Evolutionary conservation across 164 flowering plant genomes (phyloP), one percentile per base, ranked within the genome.

Genomic region (Magnolia kwangsiensis): DNA sequence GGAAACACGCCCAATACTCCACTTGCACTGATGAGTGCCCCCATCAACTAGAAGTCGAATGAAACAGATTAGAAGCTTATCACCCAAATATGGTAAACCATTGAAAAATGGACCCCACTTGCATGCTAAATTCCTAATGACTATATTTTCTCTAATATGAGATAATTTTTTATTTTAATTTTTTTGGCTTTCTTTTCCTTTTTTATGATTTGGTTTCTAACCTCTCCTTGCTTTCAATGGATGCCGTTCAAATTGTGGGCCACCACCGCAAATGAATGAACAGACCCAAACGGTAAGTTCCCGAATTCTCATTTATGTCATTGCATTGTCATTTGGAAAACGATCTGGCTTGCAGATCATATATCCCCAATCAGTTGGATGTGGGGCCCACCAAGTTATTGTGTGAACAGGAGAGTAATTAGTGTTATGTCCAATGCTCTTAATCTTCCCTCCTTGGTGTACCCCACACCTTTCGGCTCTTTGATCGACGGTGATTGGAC

Each of bases 271-370:
- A 58, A 68, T 63, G 19, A 55, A 72, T 45, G 37, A 23, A 24
- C 76, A 84, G 86, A 84, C 78, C 86, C 84, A 5, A 84, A 84
- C 78, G 86, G 86, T 84, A 63, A 76, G 82, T 84, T 79, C 24
- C 23, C 13, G 45, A 37, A 37, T 37, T 37, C 45, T 37, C 45
- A 37, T 4, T 37, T 37, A 37, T 37, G 4, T 37, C 45, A 37
- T 37, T 37, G 45, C 45, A 37, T 37, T 37, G 45, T 37, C 45
- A 37, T 37, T 37, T 37, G 45, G 45, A 37, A 37, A 37, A 37
- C 5, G 45, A 37, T 37, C 45, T 37, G 45, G 45, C 45, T 37
- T 37, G 5, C 5, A 37, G 45, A 37, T 37, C 45, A 37, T 37
- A 37, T 6, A 37, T 37, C 6, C 45, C 45, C 45, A 4, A 37